Percentiles rank a stretch among this genome's conserved stretches.
phyloP scores from a whole-genome alignment of 345 rosid species.

The Camelina laxa region DNA sequence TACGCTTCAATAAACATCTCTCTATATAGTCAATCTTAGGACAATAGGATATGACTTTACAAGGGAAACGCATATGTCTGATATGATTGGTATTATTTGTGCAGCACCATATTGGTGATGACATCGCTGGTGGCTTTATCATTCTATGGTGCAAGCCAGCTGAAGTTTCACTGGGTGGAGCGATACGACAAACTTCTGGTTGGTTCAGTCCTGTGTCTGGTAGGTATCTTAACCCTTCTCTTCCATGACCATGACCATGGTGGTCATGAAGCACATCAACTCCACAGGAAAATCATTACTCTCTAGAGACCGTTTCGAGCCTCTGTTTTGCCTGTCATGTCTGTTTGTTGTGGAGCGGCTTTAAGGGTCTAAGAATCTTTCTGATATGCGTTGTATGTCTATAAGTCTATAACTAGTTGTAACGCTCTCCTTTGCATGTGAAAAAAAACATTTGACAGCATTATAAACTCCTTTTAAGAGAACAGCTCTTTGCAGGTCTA shows the following conservation, averaged over 20 bases:
- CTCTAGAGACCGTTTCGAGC: slow-evolving; percentile 34
- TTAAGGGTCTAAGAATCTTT: slow-evolving; percentile 20
- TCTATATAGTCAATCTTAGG: background rate
- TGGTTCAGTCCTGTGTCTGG: slow-evolving; percentile 92
- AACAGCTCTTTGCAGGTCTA: slow-evolving; percentile 12
- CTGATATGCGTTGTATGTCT: slow-evolving; percentile 29
- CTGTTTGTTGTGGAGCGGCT: slow-evolving; percentile 41
- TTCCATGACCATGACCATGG: slow-evolving; percentile 78
- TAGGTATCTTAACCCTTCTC: slow-evolving; percentile 84
- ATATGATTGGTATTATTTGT: slow-evolving; percentile 35
- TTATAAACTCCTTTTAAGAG: background rate
- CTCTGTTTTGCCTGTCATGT: slow-evolving; percentile 31
- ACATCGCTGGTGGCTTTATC: slow-evolving; percentile 95
- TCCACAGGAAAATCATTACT: slow-evolving; percentile 72
- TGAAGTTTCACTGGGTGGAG: slow-evolving; percentile 98
- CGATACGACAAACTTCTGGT: slow-evolving; percentile 93
- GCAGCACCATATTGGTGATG: slow-evolving; percentile 95
- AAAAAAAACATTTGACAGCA: slow-evolving; percentile 26
- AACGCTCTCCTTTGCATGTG: slow-evolving; percentile 23
- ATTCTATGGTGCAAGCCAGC: slow-evolving; percentile 96
- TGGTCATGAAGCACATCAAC: slow-evolving; percentile 52
- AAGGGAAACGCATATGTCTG: background rate
- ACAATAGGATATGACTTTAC: background rate
- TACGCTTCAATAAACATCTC: background rate
- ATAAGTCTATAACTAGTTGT: slow-evolving; percentile 38